phyloP scores from a whole-genome alignment of 495 filamentous ascomycete genomes.

The Cercophora samala region DNA sequence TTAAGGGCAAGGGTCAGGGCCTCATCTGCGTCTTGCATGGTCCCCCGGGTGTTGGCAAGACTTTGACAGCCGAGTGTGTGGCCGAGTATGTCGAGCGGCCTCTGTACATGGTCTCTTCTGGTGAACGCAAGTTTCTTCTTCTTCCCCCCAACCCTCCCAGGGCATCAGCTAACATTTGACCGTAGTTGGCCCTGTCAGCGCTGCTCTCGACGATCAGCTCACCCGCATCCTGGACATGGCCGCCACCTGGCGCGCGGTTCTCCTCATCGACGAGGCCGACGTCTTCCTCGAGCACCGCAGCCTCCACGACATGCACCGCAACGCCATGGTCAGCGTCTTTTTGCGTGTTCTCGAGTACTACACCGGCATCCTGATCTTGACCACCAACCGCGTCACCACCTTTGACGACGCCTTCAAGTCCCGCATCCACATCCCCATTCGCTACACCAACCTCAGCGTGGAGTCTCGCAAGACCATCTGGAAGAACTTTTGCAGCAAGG shows the following conservation, averaged over 20 bases:
- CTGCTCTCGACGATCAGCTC: slow-evolving; percentile 32
- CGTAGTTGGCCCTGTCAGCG: slow-evolving; percentile 36
- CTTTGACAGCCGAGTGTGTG: slow-evolving; percentile 43
- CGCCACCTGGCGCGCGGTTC: slow-evolving; percentile 46
- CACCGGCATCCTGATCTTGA: slow-evolving; percentile 49
- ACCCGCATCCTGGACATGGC: slow-evolving; percentile 50
- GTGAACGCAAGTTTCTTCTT: slow-evolving; percentile 35
- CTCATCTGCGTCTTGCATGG: slow-evolving; percentile 44
- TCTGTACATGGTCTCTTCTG: slow-evolving; percentile 51
- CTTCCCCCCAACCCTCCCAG: neutral
- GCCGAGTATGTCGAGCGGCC: slow-evolving; percentile 52
- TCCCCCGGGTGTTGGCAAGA: slow-evolving; percentile 41
- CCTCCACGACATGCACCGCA: slow-evolving; percentile 43
- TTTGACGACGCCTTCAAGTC: slow-evolving; percentile 53
- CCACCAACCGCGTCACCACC: slow-evolving; percentile 40
- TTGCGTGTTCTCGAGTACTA: slow-evolving; percentile 53
- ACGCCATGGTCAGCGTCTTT: slow-evolving; percentile 47
- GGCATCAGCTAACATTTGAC: neutral
- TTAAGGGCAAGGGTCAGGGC: slow-evolving; percentile 38
- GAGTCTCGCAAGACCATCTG: slow-evolving; percentile 41
- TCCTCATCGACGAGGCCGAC: slow-evolving; percentile 53
- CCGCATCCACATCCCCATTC: slow-evolving; percentile 47
- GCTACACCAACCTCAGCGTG: slow-evolving; percentile 37
- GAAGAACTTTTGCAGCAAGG: slow-evolving; percentile 42
- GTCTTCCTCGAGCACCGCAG: slow-evolving; percentile 47